Conservation (phyloP, 2,329 filamentous ascomycete species). For the Tolypocladium guangdongense region DNA sequence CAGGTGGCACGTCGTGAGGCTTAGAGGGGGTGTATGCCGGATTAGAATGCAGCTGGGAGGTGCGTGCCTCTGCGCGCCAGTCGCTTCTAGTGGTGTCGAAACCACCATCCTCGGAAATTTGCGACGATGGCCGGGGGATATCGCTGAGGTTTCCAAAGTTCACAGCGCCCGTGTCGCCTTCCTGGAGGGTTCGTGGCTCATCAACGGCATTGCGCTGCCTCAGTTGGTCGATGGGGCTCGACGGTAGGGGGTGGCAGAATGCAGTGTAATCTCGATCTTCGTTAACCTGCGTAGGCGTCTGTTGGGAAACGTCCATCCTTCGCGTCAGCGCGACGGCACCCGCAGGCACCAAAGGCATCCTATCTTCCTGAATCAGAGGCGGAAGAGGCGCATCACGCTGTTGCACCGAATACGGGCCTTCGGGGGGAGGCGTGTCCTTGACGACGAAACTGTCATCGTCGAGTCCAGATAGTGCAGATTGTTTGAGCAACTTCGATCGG, state of each 20-base stretch:
- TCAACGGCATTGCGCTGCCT: conserved; percentile 16
- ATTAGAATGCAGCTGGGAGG: conserved; percentile 20
- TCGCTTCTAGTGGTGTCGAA: conserved; percentile 26
- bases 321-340: neutral
- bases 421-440: neutral
- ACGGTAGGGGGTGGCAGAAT: conserved; percentile 21
- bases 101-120: conserved; percentile 29
- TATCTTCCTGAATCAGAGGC: neutral
- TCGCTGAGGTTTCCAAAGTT: conserved; percentile 29
- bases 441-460: neutral
- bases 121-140: conserved; percentile 25
- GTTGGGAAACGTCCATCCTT: conserved; percentile 35
- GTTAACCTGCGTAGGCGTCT: conserved; percentile 46
- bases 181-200: conserved; percentile 26
- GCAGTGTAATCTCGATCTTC: conserved; percentile 44
- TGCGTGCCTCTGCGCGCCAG: conserved; percentile 25
- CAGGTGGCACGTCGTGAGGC: conserved; percentile 19
- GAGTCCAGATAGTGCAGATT: too few relatives aligned
- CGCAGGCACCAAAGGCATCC: neutral
- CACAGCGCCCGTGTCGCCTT: conserved; percentile 40
- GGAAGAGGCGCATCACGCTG: neutral
- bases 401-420: neutral
- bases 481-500: neutral
- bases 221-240: conserved; percentile 14
- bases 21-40: conserved; percentile 19